Evolutionary conservation across 2,329 filamentous ascomycete genomes (phyloP).

Genomic region (Paraphoma chrysanthemicola): DNA sequence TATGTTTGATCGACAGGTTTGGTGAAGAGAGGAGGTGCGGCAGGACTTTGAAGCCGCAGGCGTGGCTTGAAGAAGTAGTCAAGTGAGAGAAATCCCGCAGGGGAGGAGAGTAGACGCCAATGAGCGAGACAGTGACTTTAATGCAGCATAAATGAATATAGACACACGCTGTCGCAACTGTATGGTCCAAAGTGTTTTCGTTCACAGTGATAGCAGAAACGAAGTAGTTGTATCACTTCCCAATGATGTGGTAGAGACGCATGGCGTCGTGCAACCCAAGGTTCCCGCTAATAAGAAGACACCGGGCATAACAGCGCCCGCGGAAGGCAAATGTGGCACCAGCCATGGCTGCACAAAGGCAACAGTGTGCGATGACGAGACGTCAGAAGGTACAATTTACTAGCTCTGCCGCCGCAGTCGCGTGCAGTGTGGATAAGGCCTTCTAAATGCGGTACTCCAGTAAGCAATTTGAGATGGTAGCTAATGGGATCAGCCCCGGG

Average conservation of each 20-base stretch:
- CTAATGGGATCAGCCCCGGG: constrained; percentile 37
- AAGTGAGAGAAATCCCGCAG: too few relatives aligned
- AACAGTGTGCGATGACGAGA: constrained; percentile 32
- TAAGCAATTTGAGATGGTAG: constrained; percentile 21
- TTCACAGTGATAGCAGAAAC: constrained; percentile 7
- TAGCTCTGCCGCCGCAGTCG: constrained; percentile 47
- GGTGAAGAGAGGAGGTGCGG: neutral
- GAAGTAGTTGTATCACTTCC: constrained; percentile 17
- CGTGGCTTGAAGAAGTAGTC: too few relatives aligned
- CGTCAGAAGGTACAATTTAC: constrained; percentile 34
- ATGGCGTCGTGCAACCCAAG: constrained; percentile 20
- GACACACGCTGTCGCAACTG: constrained; percentile 4
- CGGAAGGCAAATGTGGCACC: constrained; percentile 19
- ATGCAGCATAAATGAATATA: constrained; percentile 7
- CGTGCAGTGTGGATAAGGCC: constrained; percentile 30
- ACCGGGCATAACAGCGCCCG: constrained; percentile 18
- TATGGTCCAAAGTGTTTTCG: constrained; percentile 2
- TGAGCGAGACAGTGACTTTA: neutral
- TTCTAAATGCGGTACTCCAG: constrained; percentile 18
- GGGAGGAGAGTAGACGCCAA: too few relatives aligned
- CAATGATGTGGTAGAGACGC: constrained; percentile 16
- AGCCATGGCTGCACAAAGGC: constrained; percentile 21
- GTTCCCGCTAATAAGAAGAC: constrained; percentile 21
- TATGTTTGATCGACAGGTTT: neutral
- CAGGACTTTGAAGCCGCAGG: too few relatives aligned